Evolutionary conservation across 2,329 filamentous ascomycete species (phyloP).

Genomic region (Clonostachys solani): DNA sequence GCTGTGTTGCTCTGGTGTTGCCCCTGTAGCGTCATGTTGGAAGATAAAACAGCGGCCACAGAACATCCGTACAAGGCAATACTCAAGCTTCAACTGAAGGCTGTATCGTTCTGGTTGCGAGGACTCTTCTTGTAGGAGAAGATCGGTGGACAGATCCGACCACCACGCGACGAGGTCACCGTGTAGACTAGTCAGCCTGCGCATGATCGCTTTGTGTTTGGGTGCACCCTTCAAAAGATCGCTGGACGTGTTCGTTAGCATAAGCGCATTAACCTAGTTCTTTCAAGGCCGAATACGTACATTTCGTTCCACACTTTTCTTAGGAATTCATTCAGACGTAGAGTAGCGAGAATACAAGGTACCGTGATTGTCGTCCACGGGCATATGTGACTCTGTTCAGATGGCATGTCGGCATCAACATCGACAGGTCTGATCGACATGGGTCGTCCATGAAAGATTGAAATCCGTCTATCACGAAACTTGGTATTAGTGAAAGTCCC

Average conservation of each 20-base stretch:
- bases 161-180: constrained; percentile 29
- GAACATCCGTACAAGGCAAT: constrained; percentile 48
- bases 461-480: constrained; percentile 34
- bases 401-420: constrained; percentile 48
- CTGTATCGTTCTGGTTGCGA: constrained; percentile 30
- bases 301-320: constrained; percentile 30
- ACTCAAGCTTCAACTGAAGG: constrained; percentile 46
- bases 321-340: constrained; percentile 27
- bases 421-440: constrained; percentile 46
- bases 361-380: constrained; percentile 33
- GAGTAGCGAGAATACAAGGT: constrained; percentile 38
- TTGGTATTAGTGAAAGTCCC: constrained; percentile 2
- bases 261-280: too few species aligned
- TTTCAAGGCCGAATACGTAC: constrained; percentile 10
- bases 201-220: constrained; percentile 19
- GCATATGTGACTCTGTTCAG: constrained; percentile 36
- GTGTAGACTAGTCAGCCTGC: constrained; percentile 24
- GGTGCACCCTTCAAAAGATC: constrained; percentile 25
- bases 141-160: constrained; percentile 23
- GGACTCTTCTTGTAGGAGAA: constrained; percentile 29
- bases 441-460: constrained; percentile 51
- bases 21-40: constrained; percentile 5
- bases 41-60: constrained; percentile 46
- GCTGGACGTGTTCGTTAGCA: constrained; percentile 8
- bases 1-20: constrained; percentile 7